Conservation (phyloP, 225 moss, liverwort and hornwort species). For the Sphagnum tenellum region DNA sequence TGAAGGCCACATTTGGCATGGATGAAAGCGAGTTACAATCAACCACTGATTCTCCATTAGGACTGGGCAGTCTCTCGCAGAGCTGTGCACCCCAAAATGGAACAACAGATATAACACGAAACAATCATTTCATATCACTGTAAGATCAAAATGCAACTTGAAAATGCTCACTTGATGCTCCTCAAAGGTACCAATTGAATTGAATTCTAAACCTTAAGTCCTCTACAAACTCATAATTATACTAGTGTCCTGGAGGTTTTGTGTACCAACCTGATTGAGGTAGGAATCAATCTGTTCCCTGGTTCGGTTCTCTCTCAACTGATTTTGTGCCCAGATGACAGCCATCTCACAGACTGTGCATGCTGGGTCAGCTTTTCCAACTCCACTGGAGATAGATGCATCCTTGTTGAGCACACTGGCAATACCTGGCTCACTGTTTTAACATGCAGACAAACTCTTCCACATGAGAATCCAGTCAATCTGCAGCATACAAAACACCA, state of each 20-base stretch:
- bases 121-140: too few relatives aligned
- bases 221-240: too few relatives aligned
- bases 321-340: constrained; percentile 86
- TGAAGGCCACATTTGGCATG: constrained; percentile 40
- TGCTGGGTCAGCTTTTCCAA: constrained; percentile 20
- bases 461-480: neutral
- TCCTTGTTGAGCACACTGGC: constrained; percentile 69
- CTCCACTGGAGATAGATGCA: constrained; percentile 10
- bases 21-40: constrained; percentile 30
- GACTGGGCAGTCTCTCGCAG: constrained; percentile 47
- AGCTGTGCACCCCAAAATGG: constrained; percentile 13
- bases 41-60: constrained; percentile 47
- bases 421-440: constrained; percentile 39
- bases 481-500: constrained; percentile 7
- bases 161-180: too few relatives aligned
- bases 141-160: too few relatives aligned
- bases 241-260: too few relatives aligned
- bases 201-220: too few relatives aligned
- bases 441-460: neutral
- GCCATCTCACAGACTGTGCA: constrained; percentile 91
- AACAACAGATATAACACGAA: neutral
- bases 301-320: constrained; percentile 65
- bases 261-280: constrained; percentile 38
- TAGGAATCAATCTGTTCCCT: constrained; percentile 49
- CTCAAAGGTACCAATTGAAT: too few relatives aligned